Evolutionary conservation across 768 basidiomycete species (phyloP), one percentile per base, ranked within the genome.

Genomic region (Leucosporidium scottii): DNA sequence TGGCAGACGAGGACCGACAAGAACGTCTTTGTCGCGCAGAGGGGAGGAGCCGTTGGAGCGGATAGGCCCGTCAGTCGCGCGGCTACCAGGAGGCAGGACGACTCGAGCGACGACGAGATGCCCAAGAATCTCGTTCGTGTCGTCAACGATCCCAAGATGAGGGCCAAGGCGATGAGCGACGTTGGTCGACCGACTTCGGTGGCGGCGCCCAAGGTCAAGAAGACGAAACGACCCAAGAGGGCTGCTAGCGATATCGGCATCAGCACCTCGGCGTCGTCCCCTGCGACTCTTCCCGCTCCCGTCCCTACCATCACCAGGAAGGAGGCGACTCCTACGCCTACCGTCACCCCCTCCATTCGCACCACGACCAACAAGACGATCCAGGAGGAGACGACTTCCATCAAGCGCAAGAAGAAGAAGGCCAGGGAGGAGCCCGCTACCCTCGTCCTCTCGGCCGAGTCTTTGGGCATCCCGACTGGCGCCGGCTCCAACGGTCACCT

Each of bases 191-290:
- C n/a, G 25, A 18, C 54, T 53, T 5, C 69, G 25, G 3, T 31
- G 4, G 28, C 50, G 28, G 31, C 64, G 39, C 58, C 63, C 13
- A 53, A 44, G 34, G n/a, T 68, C 28, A 47, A 65, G 50, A 72
- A 68, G 64, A 36, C 53, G 15, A 66, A 65, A 55, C 51, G 61
- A 34, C 48, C 5, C 39, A 67, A 62, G 58, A 72, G 64, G 57
- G 72, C 72, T 3, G 65, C 68, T 50, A 67, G 65, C 53, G 72
- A 73, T 28, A 62, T 73, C 10, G 72, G 72, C 21, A 58, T 55
- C 47, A 27, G 30, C 21, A 23, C 71, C 15, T 12, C 48, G 27
- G 62, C 55, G 2, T 9, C 55, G 6, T 48, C 39, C 3, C 28
- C 57, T 1, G 25, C 59, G 6, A 23, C 13, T 13, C 55, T 6